A percentile compares a stretch with the other conserved stretches of the same genome.
phyloP scores from a whole-genome alignment of 1,284 basidiomycete species.

The Melampsora occidentalis region DNA sequence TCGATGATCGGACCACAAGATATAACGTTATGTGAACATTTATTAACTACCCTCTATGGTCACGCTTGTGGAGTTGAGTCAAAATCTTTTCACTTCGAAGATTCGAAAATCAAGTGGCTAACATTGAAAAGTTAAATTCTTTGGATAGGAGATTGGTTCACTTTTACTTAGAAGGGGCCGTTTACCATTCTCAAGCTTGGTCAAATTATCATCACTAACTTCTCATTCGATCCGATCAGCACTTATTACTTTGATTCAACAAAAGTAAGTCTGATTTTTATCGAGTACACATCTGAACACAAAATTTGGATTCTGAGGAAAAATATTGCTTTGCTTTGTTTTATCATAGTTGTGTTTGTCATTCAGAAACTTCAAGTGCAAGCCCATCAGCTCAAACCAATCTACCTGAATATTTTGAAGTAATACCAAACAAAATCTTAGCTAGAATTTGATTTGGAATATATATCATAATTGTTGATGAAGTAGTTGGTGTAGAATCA shows the following conservation, averaged over 20 bases:
- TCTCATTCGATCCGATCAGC: conserved; percentile 27
- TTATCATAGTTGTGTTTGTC: conserved; percentile 27
- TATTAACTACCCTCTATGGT: conserved; percentile 25
- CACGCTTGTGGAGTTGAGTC: conserved; percentile 26
- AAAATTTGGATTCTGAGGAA: background rate
- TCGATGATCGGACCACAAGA: conserved; percentile 27
- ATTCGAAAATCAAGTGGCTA: background rate
- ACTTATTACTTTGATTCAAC: conserved; percentile 29
- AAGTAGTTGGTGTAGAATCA: conserved; percentile 34
- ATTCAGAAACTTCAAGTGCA: conserved; percentile 22
- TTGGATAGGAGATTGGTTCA: conserved; percentile 25
- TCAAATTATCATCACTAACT: conserved; percentile 32
- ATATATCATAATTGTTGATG: conserved; percentile 16
- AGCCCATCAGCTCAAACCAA: background rate
- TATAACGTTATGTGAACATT: conserved; percentile 34
- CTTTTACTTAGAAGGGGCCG: conserved; percentile 34
- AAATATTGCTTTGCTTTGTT: background rate
- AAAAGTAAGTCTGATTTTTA: conserved; percentile 17
- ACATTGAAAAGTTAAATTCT: background rate
- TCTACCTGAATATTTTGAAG: conserved; percentile 26
- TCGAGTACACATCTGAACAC: background rate
- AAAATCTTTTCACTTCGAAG: background rate
- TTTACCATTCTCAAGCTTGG: conserved; percentile 21
- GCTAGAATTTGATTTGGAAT: conserved; percentile 27
- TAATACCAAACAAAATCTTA: conserved; percentile 19